Evolutionary conservation across 2,329 filamentous ascomycete genomes (phyloP).

Genomic region (Sordariomycetes sp.): DNA sequence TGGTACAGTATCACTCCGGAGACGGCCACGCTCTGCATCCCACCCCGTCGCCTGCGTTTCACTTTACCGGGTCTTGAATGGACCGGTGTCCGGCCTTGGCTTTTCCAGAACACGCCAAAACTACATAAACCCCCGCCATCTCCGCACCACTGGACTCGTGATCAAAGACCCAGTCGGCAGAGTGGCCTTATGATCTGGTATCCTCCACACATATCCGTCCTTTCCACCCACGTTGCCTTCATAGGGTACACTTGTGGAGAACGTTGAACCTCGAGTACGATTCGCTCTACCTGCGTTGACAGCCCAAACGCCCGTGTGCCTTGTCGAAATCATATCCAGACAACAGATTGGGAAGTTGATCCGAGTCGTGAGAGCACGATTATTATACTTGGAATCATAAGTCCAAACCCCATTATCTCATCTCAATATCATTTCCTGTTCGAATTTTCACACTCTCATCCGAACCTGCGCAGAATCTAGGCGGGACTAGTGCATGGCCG

Average conservation of each 20-base stretch:
- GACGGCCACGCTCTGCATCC: background rate
- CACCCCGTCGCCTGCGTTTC: background rate
- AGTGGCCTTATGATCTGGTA: background rate
- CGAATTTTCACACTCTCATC: background rate
- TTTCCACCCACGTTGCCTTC: background rate
- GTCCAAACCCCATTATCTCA: background rate
- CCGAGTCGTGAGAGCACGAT: background rate
- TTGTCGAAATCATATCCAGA: background rate
- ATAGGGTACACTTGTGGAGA: no score
- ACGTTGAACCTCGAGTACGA: background rate
- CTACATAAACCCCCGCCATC: constrained; percentile 2
- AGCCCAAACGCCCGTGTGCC: background rate
- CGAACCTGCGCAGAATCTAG: background rate
- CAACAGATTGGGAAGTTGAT: background rate
- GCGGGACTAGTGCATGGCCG: no score
- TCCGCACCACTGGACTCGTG: background rate
- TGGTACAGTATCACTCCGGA: background rate
- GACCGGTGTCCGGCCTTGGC: background rate
- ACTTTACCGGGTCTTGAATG: background rate
- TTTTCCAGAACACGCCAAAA: background rate
- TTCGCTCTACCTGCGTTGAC: background rate
- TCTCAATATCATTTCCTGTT: background rate
- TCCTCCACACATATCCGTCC: background rate
- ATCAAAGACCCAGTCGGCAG: background rate
- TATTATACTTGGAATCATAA: background rate